phyloP scores from a whole-genome alignment of 306 rosid species.

The Dryas octopetala region DNA sequence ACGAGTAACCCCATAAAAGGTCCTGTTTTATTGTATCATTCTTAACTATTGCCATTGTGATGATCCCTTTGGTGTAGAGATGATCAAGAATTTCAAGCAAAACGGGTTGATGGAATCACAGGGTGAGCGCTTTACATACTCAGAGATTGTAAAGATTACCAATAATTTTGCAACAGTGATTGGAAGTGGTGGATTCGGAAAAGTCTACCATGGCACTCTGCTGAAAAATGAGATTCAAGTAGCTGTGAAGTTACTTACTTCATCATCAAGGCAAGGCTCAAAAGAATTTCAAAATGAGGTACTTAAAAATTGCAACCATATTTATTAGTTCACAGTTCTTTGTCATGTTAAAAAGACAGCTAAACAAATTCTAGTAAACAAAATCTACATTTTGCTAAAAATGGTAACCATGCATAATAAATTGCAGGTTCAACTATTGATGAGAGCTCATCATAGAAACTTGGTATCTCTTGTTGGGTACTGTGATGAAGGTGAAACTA shows the following conservation, averaged over 20 bases:
- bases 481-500: slow-evolving; percentile 22
- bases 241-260: slow-evolving; percentile 31
- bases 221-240: slow-evolving; percentile 27
- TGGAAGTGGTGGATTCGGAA: slow-evolving; percentile 53
- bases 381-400: too few relatives aligned
- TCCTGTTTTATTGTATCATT: too few relatives aligned
- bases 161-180: slow-evolving; percentile 20
- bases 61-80: too few relatives aligned
- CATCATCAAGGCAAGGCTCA: slow-evolving; percentile 36
- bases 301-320: not conserved
- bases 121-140: not conserved
- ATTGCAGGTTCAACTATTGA: slow-evolving; percentile 10
- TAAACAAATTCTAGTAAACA: not conserved
- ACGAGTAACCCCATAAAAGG: too few relatives aligned
- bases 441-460: slow-evolving; percentile 26
- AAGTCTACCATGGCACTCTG: slow-evolving; percentile 31
- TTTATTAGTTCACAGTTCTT: not conserved
- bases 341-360: too few relatives aligned
- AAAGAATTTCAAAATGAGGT: slow-evolving; percentile 37
- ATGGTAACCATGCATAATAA: not conserved
- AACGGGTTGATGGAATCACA: too few relatives aligned
- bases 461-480: slow-evolving; percentile 33
- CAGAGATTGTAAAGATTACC: slow-evolving; percentile 22
- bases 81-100: too few relatives aligned
- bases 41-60: too few relatives aligned